Evolutionary conservation across 2,329 filamentous ascomycete genomes (phyloP).

Genomic region (Epichloe baconii): DNA sequence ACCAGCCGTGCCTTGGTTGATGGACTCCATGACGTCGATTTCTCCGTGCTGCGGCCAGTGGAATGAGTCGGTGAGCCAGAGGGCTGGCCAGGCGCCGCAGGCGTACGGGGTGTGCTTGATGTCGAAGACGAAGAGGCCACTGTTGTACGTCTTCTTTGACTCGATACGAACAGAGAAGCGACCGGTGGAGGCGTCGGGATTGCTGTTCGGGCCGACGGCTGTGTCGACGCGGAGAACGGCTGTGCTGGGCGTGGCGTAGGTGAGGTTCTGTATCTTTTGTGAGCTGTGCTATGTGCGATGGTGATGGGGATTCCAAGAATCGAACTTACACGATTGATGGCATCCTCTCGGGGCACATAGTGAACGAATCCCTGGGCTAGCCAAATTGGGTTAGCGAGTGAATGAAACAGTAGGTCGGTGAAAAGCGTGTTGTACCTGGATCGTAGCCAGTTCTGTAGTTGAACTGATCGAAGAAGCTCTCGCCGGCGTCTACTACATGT

Average conservation of each 20-base stretch:
- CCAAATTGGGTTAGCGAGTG: neutral
- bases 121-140: constrained; percentile 57
- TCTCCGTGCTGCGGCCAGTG: constrained; percentile 54
- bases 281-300: neutral
- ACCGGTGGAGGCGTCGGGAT: constrained; percentile 41
- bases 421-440: constrained; percentile 23
- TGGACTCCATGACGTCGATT: constrained; percentile 49
- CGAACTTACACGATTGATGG: constrained; percentile 26
- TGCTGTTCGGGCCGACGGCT: constrained; percentile 32
- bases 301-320: neutral
- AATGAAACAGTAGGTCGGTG: neutral
- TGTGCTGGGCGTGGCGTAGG: constrained; percentile 38
- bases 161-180: constrained; percentile 51
- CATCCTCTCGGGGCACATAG: constrained; percentile 33
- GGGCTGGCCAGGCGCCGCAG: constrained; percentile 51
- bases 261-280: constrained; percentile 39
- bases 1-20: constrained; percentile 39
- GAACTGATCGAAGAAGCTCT: constrained; percentile 43
- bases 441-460: constrained; percentile 39
- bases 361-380: constrained; percentile 37
- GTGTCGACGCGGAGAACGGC: constrained; percentile 51
- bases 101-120: constrained; percentile 49
- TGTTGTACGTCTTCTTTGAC: constrained; percentile 45
- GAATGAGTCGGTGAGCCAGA: constrained; percentile 49
- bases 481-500: constrained; percentile 28